These are phyloP conservation scores for Solanum hybrid DNA, from an alignment of 305 asterid genomes.

Conservation along the genomic window DNA sequence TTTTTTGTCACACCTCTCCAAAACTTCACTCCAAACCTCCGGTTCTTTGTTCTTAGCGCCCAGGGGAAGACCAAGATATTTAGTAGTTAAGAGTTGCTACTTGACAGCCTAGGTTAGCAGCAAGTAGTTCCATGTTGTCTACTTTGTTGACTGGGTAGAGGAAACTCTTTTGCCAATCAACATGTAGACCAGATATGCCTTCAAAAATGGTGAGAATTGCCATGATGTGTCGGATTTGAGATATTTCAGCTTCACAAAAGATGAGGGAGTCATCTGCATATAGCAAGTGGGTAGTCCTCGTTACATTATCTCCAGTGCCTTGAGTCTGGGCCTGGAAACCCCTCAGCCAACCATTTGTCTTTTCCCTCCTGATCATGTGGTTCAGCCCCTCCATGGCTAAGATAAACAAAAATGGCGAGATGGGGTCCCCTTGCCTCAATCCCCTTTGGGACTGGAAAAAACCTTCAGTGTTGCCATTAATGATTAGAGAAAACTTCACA, in stretches of 20 bases:
- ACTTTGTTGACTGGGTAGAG: not conserved
- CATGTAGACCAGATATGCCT: not conserved
- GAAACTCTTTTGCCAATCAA: not conserved
- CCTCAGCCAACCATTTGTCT: not conserved
- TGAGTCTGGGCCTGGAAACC: not conserved
- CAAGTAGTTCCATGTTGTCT: too few relatives aligned
- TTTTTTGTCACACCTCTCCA: not conserved
- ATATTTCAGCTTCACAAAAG: not conserved
- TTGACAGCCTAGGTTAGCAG: not conserved
- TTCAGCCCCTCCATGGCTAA: not conserved
- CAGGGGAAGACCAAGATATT: not conserved
- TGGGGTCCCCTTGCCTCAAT: not conserved
- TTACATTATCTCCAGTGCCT: not conserved
- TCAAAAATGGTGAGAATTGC: not conserved
- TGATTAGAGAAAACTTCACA: not conserved
- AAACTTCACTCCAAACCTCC: not conserved
- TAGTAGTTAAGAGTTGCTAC: not conserved
- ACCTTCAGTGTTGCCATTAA: not conserved
- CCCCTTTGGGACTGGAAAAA: not conserved
- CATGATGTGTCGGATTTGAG: not conserved
- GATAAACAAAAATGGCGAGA: not conserved
- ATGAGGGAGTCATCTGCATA: not conserved
- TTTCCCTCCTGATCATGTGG: not conserved
- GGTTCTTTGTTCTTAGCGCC: not conserved
- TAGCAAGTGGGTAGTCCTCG: not conserved